Base-by-base conservation (phyloP, 371 early-diverging fungal species). In the Mortierella sp. region DNA sequence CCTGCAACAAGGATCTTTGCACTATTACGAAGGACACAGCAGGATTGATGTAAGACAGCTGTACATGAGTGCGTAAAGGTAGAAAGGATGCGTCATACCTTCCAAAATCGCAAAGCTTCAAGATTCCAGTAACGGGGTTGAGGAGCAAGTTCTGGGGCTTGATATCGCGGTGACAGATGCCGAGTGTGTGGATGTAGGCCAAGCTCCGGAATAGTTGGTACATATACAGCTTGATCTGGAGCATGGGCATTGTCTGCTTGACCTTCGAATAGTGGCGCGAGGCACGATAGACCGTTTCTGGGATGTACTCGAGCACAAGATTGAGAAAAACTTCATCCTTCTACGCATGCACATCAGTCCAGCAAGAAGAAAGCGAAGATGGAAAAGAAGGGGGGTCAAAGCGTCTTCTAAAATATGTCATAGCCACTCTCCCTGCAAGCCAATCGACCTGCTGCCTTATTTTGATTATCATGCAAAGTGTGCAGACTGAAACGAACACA, bases 21-120 rank as follows among this genome's bases (percentile, higher is more conserved):
- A 72, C 94, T 90, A 46, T 11, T 12, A 14, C 4, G 9, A 51
- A 32, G n/a, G n/a, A n/a, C n/a, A 14, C 14, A 4, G 37, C 37
- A 34, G 7, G 37, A 14, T 34, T 34, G 5, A 34, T 34, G 14
- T 17, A 41, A 43, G 27, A 44, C 46, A n/a, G n/a, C n/a, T n/a
- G n/a, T n/a, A n/a, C n/a, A n/a, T n/a, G n/a, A n/a, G n/a, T n/a
- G n/a, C n/a, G n/a, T n/a, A n/a, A n/a, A n/a, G n/a, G n/a, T n/a
- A n/a, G n/a, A n/a, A n/a, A n/a, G n/a, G n/a, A n/a, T n/a, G n/a
- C n/a, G n/a, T n/a, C 56, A 72, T 83, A 89, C 89, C 89, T 93
- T 63, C 99, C 99, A 88, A 99, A 97, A 84, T 99, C 99, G 82
- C 99, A 98, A 64, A 99, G 88, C 83, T 99, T 99, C 64, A 98